phyloP scores from a whole-genome alignment of 2,329 filamentous ascomycete genomes.

The Colletotrichum sp. region DNA sequence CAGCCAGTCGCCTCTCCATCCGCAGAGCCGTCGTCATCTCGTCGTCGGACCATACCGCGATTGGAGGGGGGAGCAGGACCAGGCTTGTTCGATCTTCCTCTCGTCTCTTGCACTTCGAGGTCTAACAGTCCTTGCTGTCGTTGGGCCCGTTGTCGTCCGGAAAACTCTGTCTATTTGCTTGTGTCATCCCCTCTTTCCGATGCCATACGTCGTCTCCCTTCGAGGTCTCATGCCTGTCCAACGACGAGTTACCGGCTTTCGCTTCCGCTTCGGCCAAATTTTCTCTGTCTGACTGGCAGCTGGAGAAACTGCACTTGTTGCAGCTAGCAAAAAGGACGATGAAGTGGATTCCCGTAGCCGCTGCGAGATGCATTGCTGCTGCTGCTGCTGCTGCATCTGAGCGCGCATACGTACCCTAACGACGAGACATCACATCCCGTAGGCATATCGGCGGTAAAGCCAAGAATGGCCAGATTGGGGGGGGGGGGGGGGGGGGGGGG shows the following conservation, averaged over 20 bases:
- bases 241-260: neutral
- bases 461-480: neutral
- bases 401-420: neutral
- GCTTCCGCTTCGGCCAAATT: neutral
- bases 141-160: slow-evolving; percentile 2
- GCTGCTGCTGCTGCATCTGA: neutral
- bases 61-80: neutral
- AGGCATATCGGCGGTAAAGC: neutral
- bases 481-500: no score
- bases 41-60: neutral
- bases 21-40: neutral
- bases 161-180: neutral
- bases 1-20: neutral
- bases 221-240: neutral
- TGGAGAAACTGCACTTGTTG: neutral
- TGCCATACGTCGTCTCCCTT: neutral
- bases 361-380: neutral
- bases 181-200: neutral
- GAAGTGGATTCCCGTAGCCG: neutral
- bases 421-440: neutral
- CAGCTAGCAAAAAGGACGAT: neutral
- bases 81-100: neutral
- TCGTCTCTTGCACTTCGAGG: neutral
- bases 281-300: neutral
- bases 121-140: neutral